These are phyloP conservation scores for Phlebopus sp. DNA, from an alignment of 1,284 basidiomycete species.

Conservation along the genomic window DNA sequence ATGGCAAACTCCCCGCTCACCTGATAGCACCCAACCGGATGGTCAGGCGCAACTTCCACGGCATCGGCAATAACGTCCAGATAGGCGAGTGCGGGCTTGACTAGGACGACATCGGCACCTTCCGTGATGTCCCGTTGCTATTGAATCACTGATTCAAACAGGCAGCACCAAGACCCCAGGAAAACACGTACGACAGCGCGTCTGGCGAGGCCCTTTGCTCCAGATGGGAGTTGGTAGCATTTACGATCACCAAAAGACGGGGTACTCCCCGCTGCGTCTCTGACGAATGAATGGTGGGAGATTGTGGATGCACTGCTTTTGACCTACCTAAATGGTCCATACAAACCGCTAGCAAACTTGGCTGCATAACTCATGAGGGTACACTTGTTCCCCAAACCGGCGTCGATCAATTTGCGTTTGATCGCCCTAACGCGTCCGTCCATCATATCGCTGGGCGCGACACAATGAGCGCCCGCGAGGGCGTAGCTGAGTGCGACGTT, in stretches of 20 bases:
- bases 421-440: slow-evolving; percentile 92
- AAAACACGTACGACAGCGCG: slow-evolving; percentile 78
- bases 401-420: slow-evolving; percentile 81
- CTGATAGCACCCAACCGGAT: slow-evolving; percentile 93
- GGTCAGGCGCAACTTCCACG: slow-evolving; percentile 76
- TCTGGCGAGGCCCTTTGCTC: slow-evolving; percentile 86
- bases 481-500: slow-evolving; percentile 94
- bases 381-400: slow-evolving; percentile 81
- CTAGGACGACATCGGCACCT: slow-evolving; percentile 99
- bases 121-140: slow-evolving; percentile 89
- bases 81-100: slow-evolving; percentile 95
- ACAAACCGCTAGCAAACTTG: slow-evolving; percentile 96
- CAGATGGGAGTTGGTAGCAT: slow-evolving; percentile 95
- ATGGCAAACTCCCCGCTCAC: slow-evolving; percentile 98
- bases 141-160: slow-evolving; percentile 2
- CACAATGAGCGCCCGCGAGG: slow-evolving; percentile 92
- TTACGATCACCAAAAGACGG: slow-evolving; percentile 94
- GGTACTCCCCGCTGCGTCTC: slow-evolving; percentile 94
- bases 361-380: slow-evolving; percentile 98
- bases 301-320: neutral
- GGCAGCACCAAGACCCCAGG: neutral
- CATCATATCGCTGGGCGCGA: slow-evolving; percentile 99
- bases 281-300: slow-evolving; percentile 29
- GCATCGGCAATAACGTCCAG: slow-evolving; percentile 95
- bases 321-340: slow-evolving; percentile 91